These are phyloP conservation scores for Helianthus tuberosus DNA, from an alignment of 129 eudicot genomes.

Conservation along the genomic window DNA sequence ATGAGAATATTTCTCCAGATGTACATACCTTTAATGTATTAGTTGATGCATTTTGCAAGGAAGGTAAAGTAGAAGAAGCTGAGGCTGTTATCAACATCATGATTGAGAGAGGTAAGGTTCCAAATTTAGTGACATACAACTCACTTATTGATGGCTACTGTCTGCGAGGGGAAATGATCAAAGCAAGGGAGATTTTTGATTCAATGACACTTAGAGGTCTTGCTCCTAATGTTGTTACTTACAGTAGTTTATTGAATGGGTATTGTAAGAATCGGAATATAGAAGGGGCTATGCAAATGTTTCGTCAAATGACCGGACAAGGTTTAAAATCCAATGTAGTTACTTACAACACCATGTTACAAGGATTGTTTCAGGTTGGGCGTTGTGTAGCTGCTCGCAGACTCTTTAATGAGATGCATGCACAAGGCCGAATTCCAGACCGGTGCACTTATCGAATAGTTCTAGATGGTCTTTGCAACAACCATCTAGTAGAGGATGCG, in stretches of 20 bases:
- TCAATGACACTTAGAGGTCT: slow-evolving; percentile 3
- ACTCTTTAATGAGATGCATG: slow-evolving; percentile 2
- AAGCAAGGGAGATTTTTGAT: slow-evolving; percentile 29
- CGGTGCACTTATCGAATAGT: not conserved
- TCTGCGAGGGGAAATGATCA: not conserved
- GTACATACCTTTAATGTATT: too few species aligned
- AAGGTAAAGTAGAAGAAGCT: slow-evolving; percentile 30
- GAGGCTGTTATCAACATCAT: slow-evolving; percentile 18
- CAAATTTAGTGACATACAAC: not conserved
- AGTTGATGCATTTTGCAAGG: slow-evolving; percentile 28
- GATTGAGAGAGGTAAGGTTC: not conserved
- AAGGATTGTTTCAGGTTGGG: not conserved
- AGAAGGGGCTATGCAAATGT: not conserved
- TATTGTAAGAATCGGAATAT: slow-evolving; percentile 18
- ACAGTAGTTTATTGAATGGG: slow-evolving; percentile 29
- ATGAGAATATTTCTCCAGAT: too few species aligned
- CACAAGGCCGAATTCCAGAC: not conserved
- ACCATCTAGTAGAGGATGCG: not conserved
- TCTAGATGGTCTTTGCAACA: slow-evolving; percentile 20
- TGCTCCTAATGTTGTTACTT: slow-evolving; percentile 8
- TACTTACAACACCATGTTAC: not conserved
- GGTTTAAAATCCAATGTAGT: not conserved
- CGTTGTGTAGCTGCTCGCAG: slow-evolving; percentile 6
- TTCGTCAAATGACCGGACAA: not conserved
- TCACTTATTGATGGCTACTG: not conserved